Conservation (phyloP, 177 flowering plant genomes). For the Vitis hybrid region DNA sequence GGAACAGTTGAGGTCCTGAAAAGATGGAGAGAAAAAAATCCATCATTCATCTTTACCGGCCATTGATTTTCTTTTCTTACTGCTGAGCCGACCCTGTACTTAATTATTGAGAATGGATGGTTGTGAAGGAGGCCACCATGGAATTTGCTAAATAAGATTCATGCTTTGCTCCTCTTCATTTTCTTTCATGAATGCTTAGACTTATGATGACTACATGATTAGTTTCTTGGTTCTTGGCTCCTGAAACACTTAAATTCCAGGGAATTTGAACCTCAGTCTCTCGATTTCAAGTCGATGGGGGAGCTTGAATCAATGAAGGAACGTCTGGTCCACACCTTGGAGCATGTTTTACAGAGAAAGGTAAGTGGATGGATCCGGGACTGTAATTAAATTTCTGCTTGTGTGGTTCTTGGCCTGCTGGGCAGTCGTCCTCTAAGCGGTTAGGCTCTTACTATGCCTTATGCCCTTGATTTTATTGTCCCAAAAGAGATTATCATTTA, state of each 20-base stretch:
- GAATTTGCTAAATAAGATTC: too few species aligned
- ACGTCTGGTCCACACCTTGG: constrained; percentile 44
- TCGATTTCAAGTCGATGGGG: constrained; percentile 33
- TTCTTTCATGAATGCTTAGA: not conserved
- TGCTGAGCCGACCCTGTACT: not conserved
- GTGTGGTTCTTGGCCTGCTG: too few species aligned
- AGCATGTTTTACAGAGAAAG: constrained; percentile 58
- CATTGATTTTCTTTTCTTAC: not conserved
- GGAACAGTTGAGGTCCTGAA: constrained; percentile 52
- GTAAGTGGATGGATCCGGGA: constrained; percentile 18
- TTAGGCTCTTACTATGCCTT: too few species aligned
- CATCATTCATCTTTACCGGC: too few species aligned
- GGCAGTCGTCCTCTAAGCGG: too few species aligned
- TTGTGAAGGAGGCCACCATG: too few species aligned
- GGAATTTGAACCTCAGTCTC: constrained; percentile 60
- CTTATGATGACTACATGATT: too few species aligned
- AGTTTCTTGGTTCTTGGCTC: not conserved
- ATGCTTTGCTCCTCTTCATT: too few species aligned
- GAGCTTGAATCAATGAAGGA: constrained; percentile 57
- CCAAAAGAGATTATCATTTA: too few species aligned
- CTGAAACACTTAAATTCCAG: constrained; percentile 19
- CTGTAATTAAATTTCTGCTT: too few species aligned
- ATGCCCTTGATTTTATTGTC: too few species aligned
- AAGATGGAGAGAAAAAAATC: not conserved
- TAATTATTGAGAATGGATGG: not conserved